A percentile compares a stretch with the other conserved stretches of the same genome.
Conservation (phyloP, 2,329 filamentous ascomycete species). For the Fusarium odoratissimum region DNA sequence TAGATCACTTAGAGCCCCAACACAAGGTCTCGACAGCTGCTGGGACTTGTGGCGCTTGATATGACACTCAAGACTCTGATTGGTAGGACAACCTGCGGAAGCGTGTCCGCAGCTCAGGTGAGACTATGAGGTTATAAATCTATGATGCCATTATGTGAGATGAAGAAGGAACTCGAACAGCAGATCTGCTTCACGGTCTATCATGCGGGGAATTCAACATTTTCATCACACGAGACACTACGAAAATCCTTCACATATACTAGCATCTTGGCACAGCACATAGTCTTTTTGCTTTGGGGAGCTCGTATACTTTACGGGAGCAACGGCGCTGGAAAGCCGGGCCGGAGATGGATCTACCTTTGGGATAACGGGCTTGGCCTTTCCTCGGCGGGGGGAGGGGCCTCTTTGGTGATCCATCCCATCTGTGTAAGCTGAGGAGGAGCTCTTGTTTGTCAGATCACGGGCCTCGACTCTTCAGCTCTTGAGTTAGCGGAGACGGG, state of each 20-base stretch:
- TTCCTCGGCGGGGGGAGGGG: neutral
- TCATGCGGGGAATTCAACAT: neutral
- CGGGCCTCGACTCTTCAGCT: neutral
- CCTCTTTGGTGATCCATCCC: neutral
- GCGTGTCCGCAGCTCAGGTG: conserved; percentile 19
- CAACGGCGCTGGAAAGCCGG: conserved; percentile 4
- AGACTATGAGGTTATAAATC: conserved; percentile 33
- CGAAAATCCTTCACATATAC: conserved; percentile 3
- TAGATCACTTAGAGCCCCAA: conserved; percentile 30
- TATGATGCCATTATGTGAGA: conserved; percentile 30
- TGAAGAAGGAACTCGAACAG: conserved; percentile 16
- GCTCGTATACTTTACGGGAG: conserved; percentile 3
- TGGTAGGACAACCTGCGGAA: neutral
- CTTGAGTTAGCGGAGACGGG: conserved; percentile 1
- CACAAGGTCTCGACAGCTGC: conserved; percentile 18
- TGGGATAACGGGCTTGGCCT: neutral
- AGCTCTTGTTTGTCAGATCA: neutral
- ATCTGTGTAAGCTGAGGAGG: neutral
- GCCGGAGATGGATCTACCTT: neutral
- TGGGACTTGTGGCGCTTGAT: conserved; percentile 26
- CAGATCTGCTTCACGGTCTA: conserved; percentile 4
- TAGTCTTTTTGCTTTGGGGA: neutral
- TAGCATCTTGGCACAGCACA: conserved; percentile 9
- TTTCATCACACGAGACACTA: conserved; percentile 11
- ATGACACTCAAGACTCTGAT: conserved; percentile 25